A percentile compares a stretch with the other conserved stretches of the same genome.
These are phyloP conservation scores for Aspergillus cristatus DNA, from an alignment of 495 filamentous ascomycete species.

Conservation along the genomic window DNA sequence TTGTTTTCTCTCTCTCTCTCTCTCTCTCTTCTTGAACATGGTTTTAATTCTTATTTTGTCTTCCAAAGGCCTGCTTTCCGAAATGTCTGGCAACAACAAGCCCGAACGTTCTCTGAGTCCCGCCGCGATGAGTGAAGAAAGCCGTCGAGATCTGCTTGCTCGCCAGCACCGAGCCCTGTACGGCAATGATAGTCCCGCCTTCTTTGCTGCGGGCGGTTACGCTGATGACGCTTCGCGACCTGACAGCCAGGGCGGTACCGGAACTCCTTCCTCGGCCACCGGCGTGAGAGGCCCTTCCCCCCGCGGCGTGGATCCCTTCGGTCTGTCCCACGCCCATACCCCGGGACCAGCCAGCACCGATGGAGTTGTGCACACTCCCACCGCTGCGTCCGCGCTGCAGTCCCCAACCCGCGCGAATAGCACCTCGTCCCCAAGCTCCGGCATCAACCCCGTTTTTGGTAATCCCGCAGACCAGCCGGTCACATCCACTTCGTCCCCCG, in stretches of 20 bases:
- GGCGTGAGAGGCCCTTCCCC: constrained; percentile 51
- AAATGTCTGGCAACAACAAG: constrained; percentile 71
- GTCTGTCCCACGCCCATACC: constrained; percentile 37
- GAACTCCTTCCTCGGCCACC: constrained; percentile 43
- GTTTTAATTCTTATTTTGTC: constrained; percentile 40
- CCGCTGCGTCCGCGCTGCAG: constrained; percentile 39
- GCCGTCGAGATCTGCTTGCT: constrained; percentile 89
- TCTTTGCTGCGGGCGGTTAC: constrained; percentile 50
- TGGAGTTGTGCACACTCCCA: constrained; percentile 23
- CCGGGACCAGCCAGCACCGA: constrained; percentile 31
- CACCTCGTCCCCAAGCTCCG: constrained; percentile 65
- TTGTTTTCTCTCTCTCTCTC: constrained; percentile 14
- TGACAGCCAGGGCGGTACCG: constrained; percentile 42
- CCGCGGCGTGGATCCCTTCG: constrained; percentile 54
- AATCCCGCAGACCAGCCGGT: constrained; percentile 63
- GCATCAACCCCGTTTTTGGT: constrained; percentile 50
- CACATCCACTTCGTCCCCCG: constrained; percentile 85
- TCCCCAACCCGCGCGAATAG: constrained; percentile 76
- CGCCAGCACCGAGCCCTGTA: constrained; percentile 91
- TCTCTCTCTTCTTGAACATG: constrained; percentile 27
- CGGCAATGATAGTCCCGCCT: constrained; percentile 59
- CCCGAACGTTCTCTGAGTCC: constrained; percentile 89
- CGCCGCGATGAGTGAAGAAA: constrained; percentile 85
- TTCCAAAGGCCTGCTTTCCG: constrained; percentile 66
- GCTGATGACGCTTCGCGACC: constrained; percentile 56